Evolutionary conservation across 352 stramenopile species (phyloP), one percentile per base, ranked within the genome.

Genomic region (Phytophthora boehmeriae): DNA sequence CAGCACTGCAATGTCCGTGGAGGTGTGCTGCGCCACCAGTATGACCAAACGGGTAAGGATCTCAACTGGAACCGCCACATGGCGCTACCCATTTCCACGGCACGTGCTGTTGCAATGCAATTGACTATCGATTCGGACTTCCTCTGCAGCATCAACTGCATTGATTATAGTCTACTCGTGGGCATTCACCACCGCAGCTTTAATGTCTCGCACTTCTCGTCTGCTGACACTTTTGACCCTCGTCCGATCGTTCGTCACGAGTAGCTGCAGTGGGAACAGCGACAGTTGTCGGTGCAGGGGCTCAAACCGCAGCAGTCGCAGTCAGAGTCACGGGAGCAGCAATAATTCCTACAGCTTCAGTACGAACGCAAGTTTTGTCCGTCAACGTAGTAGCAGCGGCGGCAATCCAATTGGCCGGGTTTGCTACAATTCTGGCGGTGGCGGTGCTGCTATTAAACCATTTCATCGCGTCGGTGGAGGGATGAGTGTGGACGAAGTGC

Each of bases 81-180:
- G 80, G 81, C 83, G 4, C 50, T 93, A 22, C 82, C 82, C 4
- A 71, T 60, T 14, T 30, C 64, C 2, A 89, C 83, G 0, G 84
- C 84, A 9, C 71, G 66, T 27, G 75, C 78, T 1, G 83, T 93
- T 25, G 80, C 83, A 8, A 17, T 68, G 1, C 93, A 98, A 53
- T 52, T 98, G 0, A 79, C 75, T 2, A 76, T 68, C 28, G 95
- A 98, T 63, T 97, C 89, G 34, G 72, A 90, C 47, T 98, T 97
- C 54, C 66, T 98, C 1, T 87, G 83, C 44, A 78, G 79, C 20
- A 95, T 97, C 75, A 97, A 97, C 66, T 97, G 95, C 66, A 98
- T 98, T 73, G 94, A 98, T 69, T 98, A 98, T 64, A 97, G 87
- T 38, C 86, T 98, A 63, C 75, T 98, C 20, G 91, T 98, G 49